Conservation (phyloP, 306 rosid species). For the Gastrolobium bilobum region DNA sequence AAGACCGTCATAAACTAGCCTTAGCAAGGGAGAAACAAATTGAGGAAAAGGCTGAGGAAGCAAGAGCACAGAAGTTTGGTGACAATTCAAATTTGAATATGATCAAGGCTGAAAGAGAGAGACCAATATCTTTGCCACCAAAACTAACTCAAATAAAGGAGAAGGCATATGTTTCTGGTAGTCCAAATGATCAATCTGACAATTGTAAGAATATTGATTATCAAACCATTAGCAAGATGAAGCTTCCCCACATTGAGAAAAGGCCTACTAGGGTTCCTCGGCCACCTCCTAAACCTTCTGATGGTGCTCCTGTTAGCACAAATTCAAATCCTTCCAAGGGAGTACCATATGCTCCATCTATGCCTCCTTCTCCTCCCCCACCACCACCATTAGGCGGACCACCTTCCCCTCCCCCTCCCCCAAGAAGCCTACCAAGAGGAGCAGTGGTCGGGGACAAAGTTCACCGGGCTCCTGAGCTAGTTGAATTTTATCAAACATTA, state of each 20-base stretch:
- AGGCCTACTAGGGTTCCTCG: slow-evolving; percentile 76
- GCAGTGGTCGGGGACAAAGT: slow-evolving; percentile 66
- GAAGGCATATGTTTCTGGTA: slow-evolving; percentile 57
- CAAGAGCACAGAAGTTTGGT: slow-evolving; percentile 75
- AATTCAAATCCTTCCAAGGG: slow-evolving; percentile 58
- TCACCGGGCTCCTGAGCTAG: slow-evolving; percentile 81
- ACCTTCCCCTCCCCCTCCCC: slow-evolving; percentile 80
- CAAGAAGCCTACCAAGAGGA: slow-evolving; percentile 69
- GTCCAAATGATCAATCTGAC: slow-evolving; percentile 60
- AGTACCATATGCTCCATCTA: slow-evolving; percentile 53
- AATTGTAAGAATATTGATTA: slow-evolving; percentile 54
- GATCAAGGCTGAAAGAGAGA: slow-evolving; percentile 58
- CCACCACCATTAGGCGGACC: slow-evolving; percentile 54
- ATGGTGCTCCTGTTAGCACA: slow-evolving; percentile 53
- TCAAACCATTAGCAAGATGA: slow-evolving; percentile 71
- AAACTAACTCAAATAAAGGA: slow-evolving; percentile 72
- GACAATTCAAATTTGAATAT: slow-evolving; percentile 57
- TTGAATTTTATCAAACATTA: slow-evolving; percentile 87
- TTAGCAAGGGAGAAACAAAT: slow-evolving; percentile 79
- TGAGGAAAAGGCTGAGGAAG: slow-evolving; percentile 79
- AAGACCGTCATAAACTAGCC: slow-evolving; percentile 84
- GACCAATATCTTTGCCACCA: slow-evolving; percentile 60
- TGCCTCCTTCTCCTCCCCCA: slow-evolving; percentile 65
- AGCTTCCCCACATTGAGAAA: slow-evolving; percentile 75
- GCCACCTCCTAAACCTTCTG: slow-evolving; percentile 79